Evolutionary conservation across 1,284 basidiomycete species (phyloP), one percentile per base, ranked within the genome.

Genomic region (Sanghuangporus weigelae): DNA sequence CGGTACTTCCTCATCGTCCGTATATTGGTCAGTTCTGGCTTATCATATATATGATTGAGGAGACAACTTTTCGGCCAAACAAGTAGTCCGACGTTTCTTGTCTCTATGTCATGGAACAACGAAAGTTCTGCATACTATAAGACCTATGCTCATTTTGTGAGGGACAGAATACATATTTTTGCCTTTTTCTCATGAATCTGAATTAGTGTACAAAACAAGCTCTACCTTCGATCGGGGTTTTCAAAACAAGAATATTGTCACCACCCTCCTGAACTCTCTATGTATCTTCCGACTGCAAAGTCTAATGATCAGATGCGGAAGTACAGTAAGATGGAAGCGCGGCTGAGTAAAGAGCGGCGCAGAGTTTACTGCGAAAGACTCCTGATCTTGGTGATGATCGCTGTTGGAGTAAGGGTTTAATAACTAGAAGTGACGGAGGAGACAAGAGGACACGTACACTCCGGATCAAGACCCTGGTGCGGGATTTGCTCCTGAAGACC

Each of bases 401-500:
- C 88, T 89, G 67, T 58, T 14, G 31, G 66, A 26, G 53, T 40
- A 68, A 36, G 14, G 11, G 12, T 44, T 51, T 8, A 50, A 31
- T 44, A 46, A 16, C 16, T 46, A 46, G 44, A n/a, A 21, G 21
- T 44, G 26, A 46, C n/a, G 19, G 39, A 12, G 10, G 50, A 40
- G 62, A 58, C 61, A 59, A 57, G 12, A 48, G 50, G 36, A 42
- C 10, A 76, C 86, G 62, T 71, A 90, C 87, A 84, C 73, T 89
- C 82, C 54, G 90, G 82, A 71, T 89, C 89, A 19, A 92, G 80
- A 51, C 84, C 83, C 74, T 92, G 90, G 74, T 83, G 78, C 51
- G 85, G 85, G 71, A 92, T 89, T 76, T 92, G 92, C 75, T 93
- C 92, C 75, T 84, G 84, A 56, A 94, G 77, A 59, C 92, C 91